These are phyloP conservation scores for Leishmania turanica DNA, from an alignment of 208 protist species.

Conservation along the genomic window DNA sequence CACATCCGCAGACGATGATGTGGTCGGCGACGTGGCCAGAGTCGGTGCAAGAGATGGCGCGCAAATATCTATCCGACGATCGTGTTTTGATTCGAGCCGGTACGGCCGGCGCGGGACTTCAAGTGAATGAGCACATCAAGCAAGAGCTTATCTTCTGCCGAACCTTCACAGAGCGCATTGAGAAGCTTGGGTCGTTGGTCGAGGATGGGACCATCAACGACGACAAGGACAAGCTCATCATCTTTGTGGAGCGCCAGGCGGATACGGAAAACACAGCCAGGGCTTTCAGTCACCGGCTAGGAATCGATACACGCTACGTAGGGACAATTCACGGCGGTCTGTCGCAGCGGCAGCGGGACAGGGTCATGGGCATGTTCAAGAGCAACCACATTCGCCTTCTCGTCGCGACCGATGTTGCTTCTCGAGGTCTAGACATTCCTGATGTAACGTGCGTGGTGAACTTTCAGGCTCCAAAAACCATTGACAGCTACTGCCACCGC, in stretches of 20 bases:
- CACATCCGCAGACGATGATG: constrained; percentile 95
- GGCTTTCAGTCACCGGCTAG: constrained; percentile 63
- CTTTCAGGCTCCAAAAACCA: constrained; percentile 90
- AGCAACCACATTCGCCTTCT: constrained; percentile 85
- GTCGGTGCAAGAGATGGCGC: constrained; percentile 79
- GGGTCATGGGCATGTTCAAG: constrained; percentile 92
- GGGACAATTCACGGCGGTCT: constrained; percentile 96
- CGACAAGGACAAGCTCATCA: constrained; percentile 86
- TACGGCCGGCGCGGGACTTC: constrained; percentile 75
- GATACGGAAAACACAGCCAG: constrained; percentile 78
- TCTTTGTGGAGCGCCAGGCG: constrained; percentile 93
- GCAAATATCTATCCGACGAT: constrained; percentile 82
- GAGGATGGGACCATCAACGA: constrained; percentile 85
- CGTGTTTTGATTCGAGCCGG: constrained; percentile 89
- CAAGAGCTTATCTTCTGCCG: constrained; percentile 76
- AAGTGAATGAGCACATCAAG: constrained; percentile 87
- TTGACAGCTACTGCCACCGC: constrained; percentile 96
- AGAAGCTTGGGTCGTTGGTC: constrained; percentile 71
- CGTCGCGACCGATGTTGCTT: constrained; percentile 95
- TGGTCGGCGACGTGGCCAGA: constrained; percentile 97
- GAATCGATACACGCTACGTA: constrained; percentile 72
- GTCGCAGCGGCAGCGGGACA: constrained; percentile 88
- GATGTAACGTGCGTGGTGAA: constrained; percentile 95
- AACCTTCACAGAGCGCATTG: constrained; percentile 60
- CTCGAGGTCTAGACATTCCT: constrained; percentile 94